Base-by-base conservation (phyloP, 805 yeast species). In the Jamesozyma jinghongensis region DNA sequence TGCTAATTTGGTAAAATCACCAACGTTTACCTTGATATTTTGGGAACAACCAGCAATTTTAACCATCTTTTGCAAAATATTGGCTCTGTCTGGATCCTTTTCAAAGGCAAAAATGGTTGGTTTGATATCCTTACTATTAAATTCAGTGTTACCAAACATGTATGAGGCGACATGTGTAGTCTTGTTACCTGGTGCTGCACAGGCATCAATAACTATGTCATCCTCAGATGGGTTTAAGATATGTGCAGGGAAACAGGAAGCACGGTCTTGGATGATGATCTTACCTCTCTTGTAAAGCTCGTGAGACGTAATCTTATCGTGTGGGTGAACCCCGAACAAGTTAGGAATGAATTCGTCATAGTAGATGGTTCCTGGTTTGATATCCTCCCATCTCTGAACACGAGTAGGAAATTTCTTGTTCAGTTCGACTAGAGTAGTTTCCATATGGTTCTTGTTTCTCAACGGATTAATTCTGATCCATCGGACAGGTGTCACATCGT, bases 161-260 rank as follows among this genome's bases (percentile, higher is more conserved):
- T 52, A 52, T 10, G 58, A 46, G 0, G 92, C 76, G 18, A 81
- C 65, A 63, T 90, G 97, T 0, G 97, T 85, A 0, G 99, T 92
- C 59, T 92, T 94, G 62, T 92, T 92, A 4, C 99, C 99, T 4
- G 99, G 99, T 0, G 99, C 98, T 2, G 97, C 88, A 65, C 97
- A 88, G 1, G 96, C 82, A 63, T 92, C 99, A 34, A 92, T 83
- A 10, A 87, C 77, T 19, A 69, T 62, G 43, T 74, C 80, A 34
- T 79, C 81, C 3, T 74, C 68, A 1, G 57, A 41, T 0, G 90
- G 85, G 46, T 75, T 69, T 36, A 92, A 63, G 20, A 92, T 87
- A 45, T 76, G 77, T 0, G 94, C 96, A 0, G 99, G 99, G 56
- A 92, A 87, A 59, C 98, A 92, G 1, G 97, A 87, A 0, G 97